These are phyloP conservation scores for Rutstroemia sp. DNA, from an alignment of 2,329 filamentous ascomycete species.

Conservation along the genomic window DNA sequence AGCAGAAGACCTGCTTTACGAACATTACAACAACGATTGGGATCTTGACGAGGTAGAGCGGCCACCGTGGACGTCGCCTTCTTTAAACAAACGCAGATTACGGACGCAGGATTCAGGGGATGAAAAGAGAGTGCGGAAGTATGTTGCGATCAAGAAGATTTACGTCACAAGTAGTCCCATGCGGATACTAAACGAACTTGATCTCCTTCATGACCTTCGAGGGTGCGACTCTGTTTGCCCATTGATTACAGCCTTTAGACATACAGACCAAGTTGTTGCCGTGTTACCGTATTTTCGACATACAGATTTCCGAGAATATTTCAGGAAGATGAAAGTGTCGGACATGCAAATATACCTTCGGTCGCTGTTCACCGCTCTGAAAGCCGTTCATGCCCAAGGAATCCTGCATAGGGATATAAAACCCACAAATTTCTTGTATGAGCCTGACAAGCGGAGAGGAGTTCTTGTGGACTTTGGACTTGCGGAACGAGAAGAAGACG, in stretches of 20 bases:
- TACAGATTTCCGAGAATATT: conserved; percentile 91
- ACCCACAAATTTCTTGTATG: conserved; percentile 95
- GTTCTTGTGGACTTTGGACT: conserved; percentile 99
- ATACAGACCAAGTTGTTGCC: conserved; percentile 90
- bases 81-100: conserved; percentile 45
- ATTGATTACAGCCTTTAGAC: conserved; percentile 92
- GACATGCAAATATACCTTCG: conserved; percentile 89
- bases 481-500: conserved; percentile 74
- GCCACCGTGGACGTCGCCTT: conserved; percentile 63
- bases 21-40: conserved; percentile 80
- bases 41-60: conserved; percentile 62
- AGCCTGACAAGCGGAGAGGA: conserved; percentile 69
- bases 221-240: conserved; percentile 83
- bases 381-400: conserved; percentile 71
- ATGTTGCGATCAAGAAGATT: conserved; percentile 97
- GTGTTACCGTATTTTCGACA: conserved; percentile 94
- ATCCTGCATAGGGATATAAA: conserved; percentile 97
- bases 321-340: conserved; percentile 75
- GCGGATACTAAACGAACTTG: conserved; percentile 92
- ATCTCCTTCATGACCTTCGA: conserved; percentile 81
- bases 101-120: conserved; percentile 26
- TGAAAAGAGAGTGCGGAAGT: conserved; percentile 45
- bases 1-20: conserved; percentile 84
- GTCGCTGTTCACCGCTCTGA: conserved; percentile 78
- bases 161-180: conserved; percentile 94